These are phyloP conservation scores for Tillandsia leiboldiana DNA, from an alignment of 176 grass and related monocot genomes.

Conservation along the genomic window DNA sequence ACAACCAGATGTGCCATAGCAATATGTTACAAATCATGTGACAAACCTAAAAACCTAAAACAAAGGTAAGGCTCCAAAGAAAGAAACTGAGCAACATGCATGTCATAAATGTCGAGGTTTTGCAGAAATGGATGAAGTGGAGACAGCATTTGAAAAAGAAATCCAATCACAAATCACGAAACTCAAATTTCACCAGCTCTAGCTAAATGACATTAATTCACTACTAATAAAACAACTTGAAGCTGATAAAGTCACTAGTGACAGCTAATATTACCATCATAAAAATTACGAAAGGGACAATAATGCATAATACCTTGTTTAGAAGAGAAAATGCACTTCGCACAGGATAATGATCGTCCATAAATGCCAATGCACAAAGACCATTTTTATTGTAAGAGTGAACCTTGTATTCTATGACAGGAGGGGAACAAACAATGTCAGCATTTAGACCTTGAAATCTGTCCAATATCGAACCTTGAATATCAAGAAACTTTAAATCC, in stretches of 20 bases:
- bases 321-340: constrained; percentile 90
- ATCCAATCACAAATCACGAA: too few relatives aligned
- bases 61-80: neutral
- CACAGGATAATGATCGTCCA: constrained; percentile 96
- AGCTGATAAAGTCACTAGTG: neutral
- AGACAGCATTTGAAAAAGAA: too few relatives aligned
- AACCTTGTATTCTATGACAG: constrained; percentile 73
- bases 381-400: constrained; percentile 87
- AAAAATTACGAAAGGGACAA: neutral
- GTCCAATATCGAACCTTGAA: neutral
- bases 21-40: neutral
- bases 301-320: constrained; percentile 43
- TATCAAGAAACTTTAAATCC: neutral
- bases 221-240: too few relatives aligned
- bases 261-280: neutral
- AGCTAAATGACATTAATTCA: too few relatives aligned
- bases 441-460: neutral
- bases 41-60: neutral
- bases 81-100: too few relatives aligned
- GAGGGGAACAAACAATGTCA: neutral
- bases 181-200: too few relatives aligned
- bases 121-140: too few relatives aligned
- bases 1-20: too few relatives aligned
- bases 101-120: too few relatives aligned
- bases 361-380: constrained; percentile 70